phyloP scores from a whole-genome alignment of 352 stramenopile species.

The Aphanomyces invadans region DNA sequence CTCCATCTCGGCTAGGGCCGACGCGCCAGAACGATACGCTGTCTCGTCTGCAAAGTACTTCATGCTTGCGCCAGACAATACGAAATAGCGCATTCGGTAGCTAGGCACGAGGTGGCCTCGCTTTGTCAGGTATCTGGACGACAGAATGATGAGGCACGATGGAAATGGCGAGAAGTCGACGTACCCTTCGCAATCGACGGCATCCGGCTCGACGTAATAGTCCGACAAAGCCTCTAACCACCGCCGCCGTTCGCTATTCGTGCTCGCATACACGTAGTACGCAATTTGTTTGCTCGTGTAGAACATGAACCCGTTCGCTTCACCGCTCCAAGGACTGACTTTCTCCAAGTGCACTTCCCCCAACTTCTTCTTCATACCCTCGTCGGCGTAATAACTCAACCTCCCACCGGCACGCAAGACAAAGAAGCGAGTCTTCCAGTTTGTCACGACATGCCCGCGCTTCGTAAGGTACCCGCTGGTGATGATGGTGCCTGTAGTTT shows the following conservation, averaged over 20 bases:
- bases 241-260: constrained; percentile 58
- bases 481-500: not conserved
- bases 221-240: constrained; percentile 80
- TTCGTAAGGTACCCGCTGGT: constrained; percentile 72
- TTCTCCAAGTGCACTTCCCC: constrained; percentile 82
- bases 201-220: constrained; percentile 77
- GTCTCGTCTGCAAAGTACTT: constrained; percentile 76
- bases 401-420: constrained; percentile 63
- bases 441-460: constrained; percentile 82
- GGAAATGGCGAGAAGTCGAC: not conserved
- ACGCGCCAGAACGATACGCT: constrained; percentile 80
- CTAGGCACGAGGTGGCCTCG: constrained; percentile 80
- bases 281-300: constrained; percentile 85
- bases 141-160: not conserved
- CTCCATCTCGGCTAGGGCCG: constrained; percentile 77
- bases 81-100: constrained; percentile 81
- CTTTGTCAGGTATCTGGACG: constrained; percentile 45
- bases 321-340: constrained; percentile 74
- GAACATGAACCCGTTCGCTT: constrained; percentile 86
- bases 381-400: constrained; percentile 76
- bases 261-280: constrained; percentile 85
- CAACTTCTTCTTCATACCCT: constrained; percentile 81
- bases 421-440: constrained; percentile 88
- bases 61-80: constrained; percentile 71
- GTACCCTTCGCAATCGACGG: constrained; percentile 81